These are phyloP conservation scores for Leccinum olivaceoglutinosum DNA, from an alignment of 1,284 basidiomycete genomes.

Conservation along the genomic window DNA sequence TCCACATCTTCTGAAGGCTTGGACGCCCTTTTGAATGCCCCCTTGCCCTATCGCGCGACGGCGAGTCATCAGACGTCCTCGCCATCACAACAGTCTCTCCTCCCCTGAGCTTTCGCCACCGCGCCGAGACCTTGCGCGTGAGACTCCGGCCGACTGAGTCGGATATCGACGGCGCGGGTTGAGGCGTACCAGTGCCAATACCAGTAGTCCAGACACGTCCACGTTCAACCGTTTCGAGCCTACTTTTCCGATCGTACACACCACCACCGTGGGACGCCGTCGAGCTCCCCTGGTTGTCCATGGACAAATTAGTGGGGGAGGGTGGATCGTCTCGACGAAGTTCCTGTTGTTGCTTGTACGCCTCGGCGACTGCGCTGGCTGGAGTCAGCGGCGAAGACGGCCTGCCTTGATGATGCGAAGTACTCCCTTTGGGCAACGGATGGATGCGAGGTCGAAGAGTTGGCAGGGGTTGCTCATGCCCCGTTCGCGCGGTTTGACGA, in stretches of 20 bases:
- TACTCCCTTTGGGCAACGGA: neutral
- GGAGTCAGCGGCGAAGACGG: slow-evolving; percentile 39
- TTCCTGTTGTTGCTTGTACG: slow-evolving; percentile 50
- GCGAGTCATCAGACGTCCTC: slow-evolving; percentile 15
- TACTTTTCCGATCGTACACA: slow-evolving; percentile 11
- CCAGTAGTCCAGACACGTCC: neutral
- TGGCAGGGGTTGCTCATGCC: slow-evolving; percentile 6
- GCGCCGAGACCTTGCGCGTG: slow-evolving; percentile 36
- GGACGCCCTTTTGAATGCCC: slow-evolving; percentile 24
- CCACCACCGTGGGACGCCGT: slow-evolving; percentile 7
- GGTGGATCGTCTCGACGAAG: slow-evolving; percentile 19
- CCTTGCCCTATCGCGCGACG: neutral
- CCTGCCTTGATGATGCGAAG: neutral
- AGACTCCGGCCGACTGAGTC: slow-evolving; percentile 14
- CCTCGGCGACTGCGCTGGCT: slow-evolving; percentile 49
- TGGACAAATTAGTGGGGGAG: slow-evolving; percentile 8
- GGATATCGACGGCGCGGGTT: slow-evolving; percentile 5
- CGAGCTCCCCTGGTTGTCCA: slow-evolving; percentile 10
- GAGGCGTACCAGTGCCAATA: neutral
- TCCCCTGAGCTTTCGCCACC: slow-evolving; percentile 33
- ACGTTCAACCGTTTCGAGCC: slow-evolving; percentile 6
- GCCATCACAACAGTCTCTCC: slow-evolving; percentile 2
- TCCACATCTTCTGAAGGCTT: slow-evolving; percentile 33
- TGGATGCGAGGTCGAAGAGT: neutral
- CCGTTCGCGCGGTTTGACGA: slow-evolving; percentile 20